phyloP scores from a whole-genome alignment of 805 yeast genomes.

The Yarrowia sp. region DNA sequence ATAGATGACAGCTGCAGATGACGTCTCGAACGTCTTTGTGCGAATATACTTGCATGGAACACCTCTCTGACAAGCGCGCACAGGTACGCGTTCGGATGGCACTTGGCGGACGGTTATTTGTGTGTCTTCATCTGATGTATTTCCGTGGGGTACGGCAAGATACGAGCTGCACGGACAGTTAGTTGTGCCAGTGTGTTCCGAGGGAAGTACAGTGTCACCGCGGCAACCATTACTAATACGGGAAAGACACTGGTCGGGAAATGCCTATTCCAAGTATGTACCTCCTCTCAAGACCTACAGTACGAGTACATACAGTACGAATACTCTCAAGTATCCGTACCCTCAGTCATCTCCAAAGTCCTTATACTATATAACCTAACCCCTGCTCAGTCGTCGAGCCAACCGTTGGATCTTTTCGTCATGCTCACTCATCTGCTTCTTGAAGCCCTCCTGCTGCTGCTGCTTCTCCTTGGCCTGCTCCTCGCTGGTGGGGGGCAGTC shows the following conservation, averaged over 20 bases:
- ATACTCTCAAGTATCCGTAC: too few species aligned
- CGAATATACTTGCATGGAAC: too few species aligned
- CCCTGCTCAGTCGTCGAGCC: conserved; percentile 46
- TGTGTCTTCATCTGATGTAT: too few species aligned
- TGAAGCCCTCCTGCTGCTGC: conserved; percentile 53
- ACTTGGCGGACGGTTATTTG: not conserved
- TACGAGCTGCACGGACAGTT: not conserved
- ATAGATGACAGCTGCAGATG: not conserved
- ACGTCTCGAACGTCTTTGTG: too few species aligned
- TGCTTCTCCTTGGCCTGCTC: conserved; percentile 58
- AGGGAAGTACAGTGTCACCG: too few species aligned
- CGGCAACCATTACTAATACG: too few species aligned
- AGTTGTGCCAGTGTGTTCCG: not conserved
- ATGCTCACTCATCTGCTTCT: conserved; percentile 44
- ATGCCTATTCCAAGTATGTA: too few species aligned
- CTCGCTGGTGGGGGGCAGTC: conserved; percentile 79
- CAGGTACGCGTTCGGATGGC: not conserved
- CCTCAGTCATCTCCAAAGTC: not conserved
- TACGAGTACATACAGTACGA: too few species aligned
- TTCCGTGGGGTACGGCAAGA: too few species aligned
- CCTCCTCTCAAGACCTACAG: too few species aligned
- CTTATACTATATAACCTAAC: conserved; percentile 31
- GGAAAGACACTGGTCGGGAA: too few species aligned
- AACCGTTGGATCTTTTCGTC: conserved; percentile 45
- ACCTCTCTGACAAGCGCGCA: not conserved